Evolutionary conservation across 139 green algal species (phyloP).

Genomic region (Micractinium sp.): DNA sequence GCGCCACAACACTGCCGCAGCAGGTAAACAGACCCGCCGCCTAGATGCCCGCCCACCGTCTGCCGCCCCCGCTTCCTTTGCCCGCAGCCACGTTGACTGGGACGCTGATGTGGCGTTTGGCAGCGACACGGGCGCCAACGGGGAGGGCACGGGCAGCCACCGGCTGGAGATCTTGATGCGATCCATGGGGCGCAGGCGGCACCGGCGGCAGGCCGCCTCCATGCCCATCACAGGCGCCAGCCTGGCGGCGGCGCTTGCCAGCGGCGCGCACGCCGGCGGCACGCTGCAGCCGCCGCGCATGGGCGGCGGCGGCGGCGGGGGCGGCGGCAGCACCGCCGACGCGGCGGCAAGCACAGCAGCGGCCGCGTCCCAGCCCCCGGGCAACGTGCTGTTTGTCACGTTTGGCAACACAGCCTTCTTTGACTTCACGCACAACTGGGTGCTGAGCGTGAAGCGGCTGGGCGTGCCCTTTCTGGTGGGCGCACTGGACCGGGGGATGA

Average conservation of each 20-base stretch:
- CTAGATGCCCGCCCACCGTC: too few species aligned
- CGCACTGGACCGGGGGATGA: not conserved
- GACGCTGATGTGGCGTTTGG: not conserved
- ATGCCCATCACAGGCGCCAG: not conserved
- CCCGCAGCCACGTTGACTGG: not conserved
- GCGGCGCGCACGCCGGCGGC: not conserved
- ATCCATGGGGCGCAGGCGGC: too few species aligned
- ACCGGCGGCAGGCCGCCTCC: too few species aligned
- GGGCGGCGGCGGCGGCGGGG: not conserved
- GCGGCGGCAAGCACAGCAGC: too few species aligned
- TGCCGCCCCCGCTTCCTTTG: not conserved
- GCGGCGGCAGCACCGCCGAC: not conserved
- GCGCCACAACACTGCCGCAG: too few species aligned
- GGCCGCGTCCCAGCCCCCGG: too few species aligned
- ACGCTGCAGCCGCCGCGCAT: not conserved
- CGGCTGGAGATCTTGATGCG: too few species aligned
- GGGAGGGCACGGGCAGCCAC: not conserved
- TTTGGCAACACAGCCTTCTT: not conserved
- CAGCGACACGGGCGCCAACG: not conserved
- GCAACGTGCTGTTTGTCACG: not conserved
- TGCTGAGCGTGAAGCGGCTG: not conserved
- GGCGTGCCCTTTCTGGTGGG: not conserved
- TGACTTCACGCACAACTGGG: not conserved
- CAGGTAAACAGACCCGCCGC: not conserved
- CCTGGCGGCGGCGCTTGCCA: not conserved